These are phyloP conservation scores for Apiospora malaysiana DNA, from an alignment of 2,329 filamentous ascomycete genomes.

Conservation along the genomic window DNA sequence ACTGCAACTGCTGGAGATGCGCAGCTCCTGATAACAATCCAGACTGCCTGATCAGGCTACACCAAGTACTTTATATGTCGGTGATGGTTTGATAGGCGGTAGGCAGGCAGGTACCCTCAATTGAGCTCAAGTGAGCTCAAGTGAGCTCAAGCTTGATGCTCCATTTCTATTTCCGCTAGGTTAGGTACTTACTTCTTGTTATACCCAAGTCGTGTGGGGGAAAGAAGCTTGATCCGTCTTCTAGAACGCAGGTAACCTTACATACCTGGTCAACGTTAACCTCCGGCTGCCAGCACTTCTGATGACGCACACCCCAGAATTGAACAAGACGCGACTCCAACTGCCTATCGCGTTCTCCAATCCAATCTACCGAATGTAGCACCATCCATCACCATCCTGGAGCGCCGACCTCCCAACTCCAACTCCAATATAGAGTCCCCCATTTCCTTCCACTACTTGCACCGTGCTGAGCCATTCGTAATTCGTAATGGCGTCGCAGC, in stretches of 20 bases:
- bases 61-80: no score
- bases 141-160: not conserved
- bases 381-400: not conserved
- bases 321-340: not conserved
- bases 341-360: not conserved
- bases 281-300: not conserved
- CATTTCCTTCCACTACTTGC: not conserved
- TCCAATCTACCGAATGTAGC: not conserved
- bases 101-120: not conserved
- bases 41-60: not conserved
- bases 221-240: not conserved
- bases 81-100: no score
- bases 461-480: not conserved
- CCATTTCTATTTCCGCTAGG: not conserved
- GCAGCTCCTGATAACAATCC: no score
- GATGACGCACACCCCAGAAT: not conserved
- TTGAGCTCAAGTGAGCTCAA: no score
- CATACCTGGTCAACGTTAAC: no score
- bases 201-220: not conserved
- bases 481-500: constrained; percentile 57
- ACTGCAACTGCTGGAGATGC: no score
- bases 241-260: no score
- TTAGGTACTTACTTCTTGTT: no score
- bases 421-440: not conserved
- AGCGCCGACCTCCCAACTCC: not conserved